Percentiles rank a stretch among this genome's conserved stretches.
phyloP scores from a whole-genome alignment of 495 filamentous ascomycete species.

The Stereocaulon alpinum region DNA sequence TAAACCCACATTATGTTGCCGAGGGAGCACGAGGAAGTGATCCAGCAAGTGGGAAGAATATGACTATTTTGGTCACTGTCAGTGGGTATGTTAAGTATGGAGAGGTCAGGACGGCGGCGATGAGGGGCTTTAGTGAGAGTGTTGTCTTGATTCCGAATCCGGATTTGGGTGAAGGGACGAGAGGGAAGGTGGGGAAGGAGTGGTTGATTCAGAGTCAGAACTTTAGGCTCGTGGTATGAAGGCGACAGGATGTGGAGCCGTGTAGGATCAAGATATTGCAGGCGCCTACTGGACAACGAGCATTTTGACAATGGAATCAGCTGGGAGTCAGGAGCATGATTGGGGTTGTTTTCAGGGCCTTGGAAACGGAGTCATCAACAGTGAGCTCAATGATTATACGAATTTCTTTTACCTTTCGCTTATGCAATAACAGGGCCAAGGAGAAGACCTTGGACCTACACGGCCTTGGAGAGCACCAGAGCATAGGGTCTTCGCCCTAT shows the following conservation, averaged over 20 bases:
- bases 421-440: no score
- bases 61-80: conserved; percentile 59
- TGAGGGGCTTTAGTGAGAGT: conserved; percentile 61
- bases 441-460: background rate
- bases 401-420: no score
- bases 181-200: conserved; percentile 30
- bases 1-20: conserved; percentile 52
- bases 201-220: conserved; percentile 69
- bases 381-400: no score
- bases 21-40: conserved; percentile 30
- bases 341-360: no score
- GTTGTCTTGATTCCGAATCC: conserved; percentile 71
- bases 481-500: no score
- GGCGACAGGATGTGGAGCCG: no score
- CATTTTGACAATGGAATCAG: no score
- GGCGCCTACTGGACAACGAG: background rate
- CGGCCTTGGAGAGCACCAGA: no score
- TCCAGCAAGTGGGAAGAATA: conserved; percentile 40
- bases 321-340: no score
- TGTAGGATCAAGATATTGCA: background rate
- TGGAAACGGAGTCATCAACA: no score
- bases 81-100: conserved; percentile 57
- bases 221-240: conserved; percentile 51
- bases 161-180: conserved; percentile 39
- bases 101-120: conserved; percentile 40